Base-by-base conservation (phyloP, 192 early-diverging fungal genomes). In the Mortierella claussenii region DNA sequence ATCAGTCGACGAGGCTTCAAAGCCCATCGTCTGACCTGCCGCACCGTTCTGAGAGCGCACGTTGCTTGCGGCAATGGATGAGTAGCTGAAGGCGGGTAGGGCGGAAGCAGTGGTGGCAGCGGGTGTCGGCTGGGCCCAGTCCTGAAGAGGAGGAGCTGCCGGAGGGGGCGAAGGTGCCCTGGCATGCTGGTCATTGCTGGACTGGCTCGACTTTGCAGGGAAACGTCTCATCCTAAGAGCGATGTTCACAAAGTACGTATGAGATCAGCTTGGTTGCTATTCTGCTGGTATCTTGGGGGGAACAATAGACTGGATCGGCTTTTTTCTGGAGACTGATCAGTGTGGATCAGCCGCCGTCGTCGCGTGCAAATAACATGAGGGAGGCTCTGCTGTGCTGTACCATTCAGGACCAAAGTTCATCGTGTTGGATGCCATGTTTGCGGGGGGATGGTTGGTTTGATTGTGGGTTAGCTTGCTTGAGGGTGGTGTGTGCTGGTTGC, bases 381-480 rank as follows among this genome's bases (percentile, higher is more conserved):
- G n/a, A n/a, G n/a, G n/a, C n/a, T n/a, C n/a, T n/a, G n/a, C n/a
- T n/a, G n/a, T n/a, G n/a, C n/a, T 48, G 69, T 87, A 71, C 91
- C 91, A 93, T 79, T 91, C 88, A 34, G 91, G 90, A 65, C 91
- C 90, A 80, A 93, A 93, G 83, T 93, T 93, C 90, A 93, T 89
- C 30, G 83, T 88, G 52, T 84, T 82, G 47, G 69, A 71, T 17
- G 60, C 68, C 68, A 70, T 70, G 59, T n/a, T n/a, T n/a, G n/a
- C n/a, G n/a, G n/a, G n/a, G n/a, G n/a, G n/a, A n/a, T n/a, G 53
- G 55, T 49, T 24, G 44, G 7, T 23, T 53, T 47, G 4, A 33
- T 69, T 50, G 45, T 24, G 8, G n/a, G 13, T 10, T 40, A 10
- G 13, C 37, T 40, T 40, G 37, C 13, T 40, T 10, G 37, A 40